phyloP scores from a whole-genome alignment of 2,329 filamentous ascomycete genomes.

The Myriosclerotinia scirpicola region DNA sequence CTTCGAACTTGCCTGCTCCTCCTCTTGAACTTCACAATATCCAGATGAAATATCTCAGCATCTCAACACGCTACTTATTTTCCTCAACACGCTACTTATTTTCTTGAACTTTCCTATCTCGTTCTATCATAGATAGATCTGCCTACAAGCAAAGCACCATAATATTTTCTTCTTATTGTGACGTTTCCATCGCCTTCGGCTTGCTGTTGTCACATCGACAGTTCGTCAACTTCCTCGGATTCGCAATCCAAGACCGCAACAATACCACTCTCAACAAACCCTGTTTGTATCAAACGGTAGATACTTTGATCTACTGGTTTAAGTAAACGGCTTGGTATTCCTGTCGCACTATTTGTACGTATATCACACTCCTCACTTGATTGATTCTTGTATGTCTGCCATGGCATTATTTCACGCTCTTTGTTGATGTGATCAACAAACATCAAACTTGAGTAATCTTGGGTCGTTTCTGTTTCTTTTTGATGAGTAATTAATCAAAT shows the following conservation, averaged over 20 bases:
- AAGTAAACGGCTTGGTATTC: background rate
- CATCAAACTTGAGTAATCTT: slow-evolving; percentile 9
- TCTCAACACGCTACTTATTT: slow-evolving; percentile 5
- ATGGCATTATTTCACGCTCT: background rate
- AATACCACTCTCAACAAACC: background rate
- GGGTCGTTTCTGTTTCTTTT: background rate
- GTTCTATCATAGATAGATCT: slow-evolving; percentile 15
- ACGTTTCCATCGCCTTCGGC: background rate
- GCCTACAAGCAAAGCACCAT: background rate
- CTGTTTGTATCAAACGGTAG: background rate
- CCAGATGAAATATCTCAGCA: slow-evolving; percentile 7
- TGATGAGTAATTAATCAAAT: background rate
- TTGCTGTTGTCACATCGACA: slow-evolving; percentile 5
- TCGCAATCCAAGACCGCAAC: background rate
- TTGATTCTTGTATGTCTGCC: slow-evolving; percentile 1
- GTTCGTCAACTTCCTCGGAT: background rate
- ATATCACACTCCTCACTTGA: background rate
- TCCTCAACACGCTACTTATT: slow-evolving; percentile 7
- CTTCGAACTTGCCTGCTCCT: background rate
- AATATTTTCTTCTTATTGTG: background rate
- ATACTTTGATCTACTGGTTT: background rate
- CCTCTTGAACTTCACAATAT: background rate
- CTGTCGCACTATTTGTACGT: slow-evolving; percentile 10
- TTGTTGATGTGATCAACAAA: slow-evolving; percentile 4
- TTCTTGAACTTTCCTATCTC: background rate